Evolutionary conservation across 2,329 filamentous ascomycete genomes (phyloP), one percentile per base, ranked within the genome.

Genomic region (Fusarium fujikuroi): DNA sequence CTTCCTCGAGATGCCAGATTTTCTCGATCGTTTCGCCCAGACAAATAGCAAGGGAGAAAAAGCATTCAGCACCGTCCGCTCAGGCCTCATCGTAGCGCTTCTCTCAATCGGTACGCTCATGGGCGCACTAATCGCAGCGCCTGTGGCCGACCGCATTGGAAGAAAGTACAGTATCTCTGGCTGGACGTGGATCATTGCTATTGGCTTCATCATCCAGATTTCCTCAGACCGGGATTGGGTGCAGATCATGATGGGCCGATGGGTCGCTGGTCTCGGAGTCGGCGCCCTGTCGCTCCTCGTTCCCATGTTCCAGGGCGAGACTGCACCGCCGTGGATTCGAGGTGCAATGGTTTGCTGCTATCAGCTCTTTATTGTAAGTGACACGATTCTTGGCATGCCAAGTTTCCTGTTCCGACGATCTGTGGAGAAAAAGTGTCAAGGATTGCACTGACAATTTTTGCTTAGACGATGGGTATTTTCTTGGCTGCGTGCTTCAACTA

Each of bases 291-390:
- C 88, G 15, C 87, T 92, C 9, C 81, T 91, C 18, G 90, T 91
- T 0, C 90, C 91, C n/a, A 91, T 93, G 89, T 93, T 92, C 78
- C 91, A 93, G 76, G 88, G 88, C n/a, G 92, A 94, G 81, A 92
- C 88, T 10, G 89, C 90, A 10, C 92, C 92, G 0, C 86, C 89
- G 19, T 90, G 89, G 79, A 89, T 93, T 56, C 87, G 92, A 72
- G 91, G 90, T 62, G 85, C 89, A 9, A 85, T 93, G 70, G 89
- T 93, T 54, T 87, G 87, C 52, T 87, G 87, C 18, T 93, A 93
- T 80, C 92, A 93, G 82, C 85, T 93, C 7, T 91, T 93, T 81
- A 92, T 93, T 80, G 93, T 70, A 42, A 56, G 67, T 70, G 2
- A 7, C 1, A 11, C n/a, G 12, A 32, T 28, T 46, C 40, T 43